Base-by-base conservation (phyloP, 2,329 filamentous ascomycete species). In the Ascochyta koolunga region DNA sequence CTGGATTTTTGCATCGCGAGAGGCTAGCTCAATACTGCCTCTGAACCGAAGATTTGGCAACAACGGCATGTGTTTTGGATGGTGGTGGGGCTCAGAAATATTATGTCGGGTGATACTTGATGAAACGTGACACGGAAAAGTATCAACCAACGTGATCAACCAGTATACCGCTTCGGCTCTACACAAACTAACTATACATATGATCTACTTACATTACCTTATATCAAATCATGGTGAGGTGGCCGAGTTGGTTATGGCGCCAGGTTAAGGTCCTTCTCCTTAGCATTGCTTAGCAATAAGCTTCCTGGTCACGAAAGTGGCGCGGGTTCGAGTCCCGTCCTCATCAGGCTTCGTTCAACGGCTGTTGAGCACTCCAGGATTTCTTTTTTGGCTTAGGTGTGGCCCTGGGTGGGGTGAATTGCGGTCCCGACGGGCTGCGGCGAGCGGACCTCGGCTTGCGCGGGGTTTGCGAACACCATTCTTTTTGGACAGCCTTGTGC, bases 221-320 rank as follows among this genome's bases (percentile, higher is more conserved):
- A 15, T n/a, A 16, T 29, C 31, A 16, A 16, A 29, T 4, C 13
- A 36, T 27, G 65, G 64, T 67, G 63, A 67, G 65, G 66, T 69
- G 66, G 66, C 66, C 66, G 63, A 69, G 61, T 63, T 69, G 67
- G 67, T 70, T 70, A 70, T 68, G 67, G 67, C 66, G 67, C 66
- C 66, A 69, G 66, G 67, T 70, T 69, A 70, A 70, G 66, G 67
- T 68, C 54, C 13, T 37, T 16, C 31, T 54, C 45, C 66, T 69
- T 68, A 68, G 59, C 61, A 66, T 43, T 61, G 39, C 46, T 50
- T 19, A 50, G 46, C 38, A 50, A 50, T 50, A 19, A 50, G 56
- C 56, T 68, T 71, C 69, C 69, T 72, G 67, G 68, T 72, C 67
- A 69, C 66, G 69, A 70, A 71, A 72, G 64, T 70, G 66, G 69